Percentiles rank a stretch among this genome's conserved stretches.
These are phyloP conservation scores for Psilocybe mexicana DNA, from an alignment of 1,284 basidiomycete genomes.

Conservation along the genomic window DNA sequence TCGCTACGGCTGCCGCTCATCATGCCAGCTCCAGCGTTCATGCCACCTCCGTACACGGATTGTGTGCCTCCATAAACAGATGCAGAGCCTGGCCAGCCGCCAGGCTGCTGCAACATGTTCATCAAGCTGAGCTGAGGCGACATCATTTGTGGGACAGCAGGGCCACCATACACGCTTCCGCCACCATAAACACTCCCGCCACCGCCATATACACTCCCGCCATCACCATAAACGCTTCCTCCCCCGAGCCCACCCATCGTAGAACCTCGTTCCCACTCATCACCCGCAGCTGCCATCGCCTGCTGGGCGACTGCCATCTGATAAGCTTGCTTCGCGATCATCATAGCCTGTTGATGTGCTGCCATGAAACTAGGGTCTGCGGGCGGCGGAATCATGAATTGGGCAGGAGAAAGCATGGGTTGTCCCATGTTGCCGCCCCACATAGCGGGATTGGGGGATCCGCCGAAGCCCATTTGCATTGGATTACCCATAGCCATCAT, in stretches of 20 bases:
- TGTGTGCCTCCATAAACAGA: slow-evolving; percentile 31
- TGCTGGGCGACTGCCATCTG: slow-evolving; percentile 85
- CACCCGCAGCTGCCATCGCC: slow-evolving; percentile 77
- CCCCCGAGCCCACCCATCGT: slow-evolving; percentile 47
- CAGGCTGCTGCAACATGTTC: slow-evolving; percentile 29
- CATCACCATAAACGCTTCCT: slow-evolving; percentile 40
- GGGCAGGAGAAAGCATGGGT: slow-evolving; percentile 42
- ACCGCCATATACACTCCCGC: slow-evolving; percentile 27
- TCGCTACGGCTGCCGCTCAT: slow-evolving; percentile 27
- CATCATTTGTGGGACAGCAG: slow-evolving; percentile 17
- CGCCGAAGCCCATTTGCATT: slow-evolving; percentile 33
- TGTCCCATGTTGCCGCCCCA: slow-evolving; percentile 28
- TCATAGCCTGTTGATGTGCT: slow-evolving; percentile 81
- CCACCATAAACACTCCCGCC: slow-evolving; percentile 24
- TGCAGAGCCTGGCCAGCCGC: slow-evolving; percentile 30
- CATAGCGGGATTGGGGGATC: slow-evolving; percentile 15
- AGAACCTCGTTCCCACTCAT: slow-evolving; percentile 83
- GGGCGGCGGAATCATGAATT: slow-evolving; percentile 50
- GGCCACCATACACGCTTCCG: slow-evolving; percentile 21
- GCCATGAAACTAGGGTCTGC: slow-evolving; percentile 58
- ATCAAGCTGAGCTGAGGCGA: slow-evolving; percentile 26
- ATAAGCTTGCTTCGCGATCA: slow-evolving; percentile 81
- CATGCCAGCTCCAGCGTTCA: slow-evolving; percentile 21
- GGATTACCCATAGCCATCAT: slow-evolving; percentile 50
- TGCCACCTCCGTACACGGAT: slow-evolving; percentile 60